phyloP scores from a whole-genome alignment of 495 filamentous ascomycete genomes.

The Lophium mytilinum region DNA sequence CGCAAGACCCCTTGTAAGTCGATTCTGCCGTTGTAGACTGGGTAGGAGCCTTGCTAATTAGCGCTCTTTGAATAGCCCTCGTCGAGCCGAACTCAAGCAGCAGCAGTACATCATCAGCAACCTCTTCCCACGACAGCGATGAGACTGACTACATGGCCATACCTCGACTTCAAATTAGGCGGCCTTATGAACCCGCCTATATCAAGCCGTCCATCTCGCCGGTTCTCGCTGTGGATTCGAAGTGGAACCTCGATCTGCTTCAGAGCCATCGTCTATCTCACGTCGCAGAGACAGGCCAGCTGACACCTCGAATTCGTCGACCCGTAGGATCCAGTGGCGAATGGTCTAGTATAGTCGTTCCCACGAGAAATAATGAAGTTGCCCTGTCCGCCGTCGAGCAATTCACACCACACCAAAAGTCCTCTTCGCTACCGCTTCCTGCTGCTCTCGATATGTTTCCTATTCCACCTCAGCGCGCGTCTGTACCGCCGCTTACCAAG shows the following conservation, averaged over 20 bases:
- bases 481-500: background rate
- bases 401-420: conserved; percentile 24
- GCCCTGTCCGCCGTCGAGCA: conserved; percentile 21
- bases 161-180: background rate
- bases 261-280: conserved; percentile 38
- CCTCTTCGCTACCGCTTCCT: conserved; percentile 16
- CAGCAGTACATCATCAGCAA: conserved; percentile 9
- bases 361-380: conserved; percentile 13
- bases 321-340: conserved; percentile 21
- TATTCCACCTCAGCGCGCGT: background rate
- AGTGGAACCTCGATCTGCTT: conserved; percentile 33
- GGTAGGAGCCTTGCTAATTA: background rate
- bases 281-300: conserved; percentile 41
- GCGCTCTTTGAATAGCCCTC: background rate
- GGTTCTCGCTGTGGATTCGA: conserved; percentile 6
- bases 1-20: conserved; percentile 9
- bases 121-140: conserved; percentile 18
- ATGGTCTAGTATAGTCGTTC: conserved; percentile 15
- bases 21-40: background rate
- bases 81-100: conserved; percentile 2
- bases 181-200: conserved; percentile 21
- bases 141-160: conserved; percentile 14
- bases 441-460: background rate
- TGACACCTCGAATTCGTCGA: conserved; percentile 33
- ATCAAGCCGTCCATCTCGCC: conserved; percentile 9